These are phyloP conservation scores for Lactarius deliciosus DNA, from an alignment of 768 basidiomycete genomes.

Conservation along the genomic window DNA sequence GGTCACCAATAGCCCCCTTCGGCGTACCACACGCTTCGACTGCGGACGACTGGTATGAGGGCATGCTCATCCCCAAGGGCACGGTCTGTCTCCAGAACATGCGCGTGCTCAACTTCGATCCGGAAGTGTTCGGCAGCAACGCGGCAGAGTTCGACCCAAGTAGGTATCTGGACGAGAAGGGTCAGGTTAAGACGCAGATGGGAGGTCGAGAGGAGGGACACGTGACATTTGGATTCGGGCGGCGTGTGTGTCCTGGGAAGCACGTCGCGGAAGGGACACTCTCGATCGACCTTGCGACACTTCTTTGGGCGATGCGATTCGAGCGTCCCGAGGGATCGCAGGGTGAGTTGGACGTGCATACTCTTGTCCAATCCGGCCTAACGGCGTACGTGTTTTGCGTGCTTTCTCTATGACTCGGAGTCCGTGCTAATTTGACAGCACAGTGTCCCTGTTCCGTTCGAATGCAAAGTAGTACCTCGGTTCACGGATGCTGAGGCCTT, in stretches of 20 bases:
- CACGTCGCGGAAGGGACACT: slow-evolving; percentile 36
- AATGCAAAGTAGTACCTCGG: slow-evolving; percentile 20
- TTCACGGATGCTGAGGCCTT: slow-evolving; percentile 10
- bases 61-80: too few relatives aligned
- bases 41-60: slow-evolving; percentile 19
- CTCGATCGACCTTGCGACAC: slow-evolving; percentile 36
- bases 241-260: too few relatives aligned
- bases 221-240: too few relatives aligned
- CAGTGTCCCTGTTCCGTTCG: slow-evolving; percentile 14
- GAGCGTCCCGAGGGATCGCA: too few relatives aligned
- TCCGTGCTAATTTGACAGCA: too few relatives aligned
- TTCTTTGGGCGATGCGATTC: slow-evolving; percentile 31
- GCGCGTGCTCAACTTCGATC: too few relatives aligned
- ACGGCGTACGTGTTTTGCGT: too few relatives aligned
- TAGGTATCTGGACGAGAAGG: slow-evolving; percentile 7
- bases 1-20: slow-evolving; percentile 32
- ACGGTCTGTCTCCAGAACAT: too few relatives aligned
- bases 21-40: slow-evolving; percentile 17
- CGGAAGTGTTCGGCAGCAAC: not conserved
- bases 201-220: too few relatives aligned
- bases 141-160: not conserved
- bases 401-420: too few relatives aligned
- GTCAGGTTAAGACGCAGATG: not conserved
- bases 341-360: too few relatives aligned
- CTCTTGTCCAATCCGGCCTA: too few relatives aligned